Evolutionary conservation across 495 filamentous ascomycete genomes (phyloP).

Genomic region (Elaphomyces granulatus): DNA sequence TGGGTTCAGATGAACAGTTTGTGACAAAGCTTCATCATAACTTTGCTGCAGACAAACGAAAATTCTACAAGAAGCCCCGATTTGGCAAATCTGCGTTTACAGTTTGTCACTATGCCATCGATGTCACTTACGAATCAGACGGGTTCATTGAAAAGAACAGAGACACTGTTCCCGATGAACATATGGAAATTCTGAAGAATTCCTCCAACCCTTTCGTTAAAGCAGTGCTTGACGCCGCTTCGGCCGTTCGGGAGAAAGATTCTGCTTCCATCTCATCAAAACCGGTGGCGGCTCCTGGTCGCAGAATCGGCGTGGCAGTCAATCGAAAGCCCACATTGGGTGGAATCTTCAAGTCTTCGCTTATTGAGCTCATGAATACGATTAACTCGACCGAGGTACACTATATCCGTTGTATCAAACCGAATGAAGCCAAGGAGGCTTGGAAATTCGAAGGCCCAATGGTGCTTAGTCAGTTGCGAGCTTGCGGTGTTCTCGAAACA

Average conservation of each 20-base stretch:
- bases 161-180: slow-evolving; percentile 96
- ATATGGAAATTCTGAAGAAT: slow-evolving; percentile 76
- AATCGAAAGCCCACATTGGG: slow-evolving; percentile 95
- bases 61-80: slow-evolving; percentile 95
- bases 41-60: slow-evolving; percentile 80
- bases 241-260: slow-evolving; percentile 82
- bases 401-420: slow-evolving; percentile 99
- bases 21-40: slow-evolving; percentile 96
- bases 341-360: slow-evolving; percentile 95
- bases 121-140: slow-evolving; percentile 99
- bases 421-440: slow-evolving; percentile 89
- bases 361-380: slow-evolving; percentile 96
- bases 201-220: slow-evolving; percentile 78
- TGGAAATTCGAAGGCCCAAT: slow-evolving; percentile 99
- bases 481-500: slow-evolving; percentile 97
- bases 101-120: slow-evolving; percentile 96
- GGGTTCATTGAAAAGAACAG: slow-evolving; percentile 99
- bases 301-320: slow-evolving; percentile 78
- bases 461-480: slow-evolving; percentile 93
- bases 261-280: slow-evolving; percentile 57
- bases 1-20: slow-evolving; percentile 95
- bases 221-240: slow-evolving; percentile 73
- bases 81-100: slow-evolving; percentile 98
- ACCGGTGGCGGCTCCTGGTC: slow-evolving; percentile 48
- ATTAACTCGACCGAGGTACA: slow-evolving; percentile 98